A percentile compares a stretch with the other conserved stretches of the same genome.
Conservation (phyloP, 768 basidiomycete genomes). For the Calocera viscosa region DNA sequence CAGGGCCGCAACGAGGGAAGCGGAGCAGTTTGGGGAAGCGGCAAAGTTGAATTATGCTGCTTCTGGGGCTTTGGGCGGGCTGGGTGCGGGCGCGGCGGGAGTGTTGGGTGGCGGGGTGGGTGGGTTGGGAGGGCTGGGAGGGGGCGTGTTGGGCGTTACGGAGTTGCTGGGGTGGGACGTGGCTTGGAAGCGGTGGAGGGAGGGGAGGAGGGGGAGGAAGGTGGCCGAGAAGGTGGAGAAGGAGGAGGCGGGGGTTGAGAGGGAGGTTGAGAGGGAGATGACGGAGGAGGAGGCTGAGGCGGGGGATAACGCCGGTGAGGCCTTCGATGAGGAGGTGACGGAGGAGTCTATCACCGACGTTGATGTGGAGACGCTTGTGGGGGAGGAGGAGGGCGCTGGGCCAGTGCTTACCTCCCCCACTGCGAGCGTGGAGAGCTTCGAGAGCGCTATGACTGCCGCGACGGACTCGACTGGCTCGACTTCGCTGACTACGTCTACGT, state of each 20-base stretch:
- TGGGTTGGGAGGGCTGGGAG: no score
- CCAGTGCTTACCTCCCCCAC: slow-evolving; percentile 50
- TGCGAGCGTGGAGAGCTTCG: slow-evolving; percentile 53
- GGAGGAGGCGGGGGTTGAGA: slow-evolving; percentile 35
- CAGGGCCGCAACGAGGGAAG: slow-evolving; percentile 37
- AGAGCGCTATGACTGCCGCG: slow-evolving; percentile 73
- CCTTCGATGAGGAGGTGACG: no score
- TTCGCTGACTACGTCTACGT: background rate
- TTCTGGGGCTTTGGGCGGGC: background rate
- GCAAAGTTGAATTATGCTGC: slow-evolving; percentile 15
- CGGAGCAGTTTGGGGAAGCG: slow-evolving; percentile 41
- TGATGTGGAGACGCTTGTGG: slow-evolving; percentile 60
- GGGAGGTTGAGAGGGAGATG: slow-evolving; percentile 41
- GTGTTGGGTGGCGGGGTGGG: no score
- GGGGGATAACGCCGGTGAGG: no score
- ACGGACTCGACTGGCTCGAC: no score
- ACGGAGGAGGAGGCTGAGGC: slow-evolving; percentile 44
- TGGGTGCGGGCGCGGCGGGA: background rate
- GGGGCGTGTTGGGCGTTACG: background rate
- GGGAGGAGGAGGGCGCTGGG: slow-evolving; percentile 43
- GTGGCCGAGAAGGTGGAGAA: slow-evolving; percentile 40
- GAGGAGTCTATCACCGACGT: slow-evolving; percentile 38
- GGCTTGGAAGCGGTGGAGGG: slow-evolving; percentile 71
- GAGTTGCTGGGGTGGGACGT: background rate
- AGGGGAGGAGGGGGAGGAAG: slow-evolving; percentile 85